A percentile compares a stretch with the other conserved stretches of the same genome.
These are phyloP conservation scores for Suillus occidentalis DNA, from an alignment of 768 basidiomycete genomes.

Conservation along the genomic window DNA sequence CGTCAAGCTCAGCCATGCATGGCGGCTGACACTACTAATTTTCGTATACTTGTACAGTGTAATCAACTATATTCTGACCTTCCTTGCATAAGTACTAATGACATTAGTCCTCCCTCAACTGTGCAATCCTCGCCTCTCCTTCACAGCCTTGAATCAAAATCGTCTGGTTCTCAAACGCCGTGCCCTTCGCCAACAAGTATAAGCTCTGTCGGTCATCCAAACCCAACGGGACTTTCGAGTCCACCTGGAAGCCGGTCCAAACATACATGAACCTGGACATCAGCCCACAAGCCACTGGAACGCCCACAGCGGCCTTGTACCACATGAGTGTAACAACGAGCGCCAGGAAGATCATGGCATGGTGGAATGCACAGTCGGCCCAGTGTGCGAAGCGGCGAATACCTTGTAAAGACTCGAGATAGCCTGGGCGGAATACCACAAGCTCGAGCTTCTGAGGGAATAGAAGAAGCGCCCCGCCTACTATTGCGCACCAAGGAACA, in stretches of 20 bases:
- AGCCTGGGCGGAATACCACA: constrained; percentile 32
- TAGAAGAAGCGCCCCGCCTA: constrained; percentile 33
- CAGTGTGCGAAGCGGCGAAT: constrained; percentile 39
- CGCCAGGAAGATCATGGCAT: constrained; percentile 35
- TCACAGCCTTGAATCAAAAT: constrained; percentile 1
- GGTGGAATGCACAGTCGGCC: constrained; percentile 35
- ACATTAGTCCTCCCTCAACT: not conserved
- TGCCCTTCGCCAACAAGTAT: constrained; percentile 29
- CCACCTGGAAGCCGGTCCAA: constrained; percentile 27
- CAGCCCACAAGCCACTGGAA: constrained; percentile 19
- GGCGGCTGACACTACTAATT: not conserved
- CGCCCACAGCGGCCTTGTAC: constrained; percentile 18
- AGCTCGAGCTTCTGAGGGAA: constrained; percentile 27
- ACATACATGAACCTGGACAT: constrained; percentile 26
- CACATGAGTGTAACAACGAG: constrained; percentile 18
- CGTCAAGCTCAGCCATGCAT: no score
- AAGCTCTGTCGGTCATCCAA: constrained; percentile 35
- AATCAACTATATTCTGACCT: not conserved
- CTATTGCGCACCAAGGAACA: constrained; percentile 36
- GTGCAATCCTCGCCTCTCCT: not conserved
- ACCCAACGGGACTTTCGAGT: constrained; percentile 29
- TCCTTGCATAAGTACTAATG: not conserved
- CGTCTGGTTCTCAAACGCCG: constrained; percentile 10
- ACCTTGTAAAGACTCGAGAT: constrained; percentile 28
- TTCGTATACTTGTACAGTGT: not conserved